Percentiles rank a stretch among this genome's conserved stretches.
Evolutionary conservation across 192 early-diverging fungal genomes (phyloP).

Genomic region (Backusella macrospora): DNA sequence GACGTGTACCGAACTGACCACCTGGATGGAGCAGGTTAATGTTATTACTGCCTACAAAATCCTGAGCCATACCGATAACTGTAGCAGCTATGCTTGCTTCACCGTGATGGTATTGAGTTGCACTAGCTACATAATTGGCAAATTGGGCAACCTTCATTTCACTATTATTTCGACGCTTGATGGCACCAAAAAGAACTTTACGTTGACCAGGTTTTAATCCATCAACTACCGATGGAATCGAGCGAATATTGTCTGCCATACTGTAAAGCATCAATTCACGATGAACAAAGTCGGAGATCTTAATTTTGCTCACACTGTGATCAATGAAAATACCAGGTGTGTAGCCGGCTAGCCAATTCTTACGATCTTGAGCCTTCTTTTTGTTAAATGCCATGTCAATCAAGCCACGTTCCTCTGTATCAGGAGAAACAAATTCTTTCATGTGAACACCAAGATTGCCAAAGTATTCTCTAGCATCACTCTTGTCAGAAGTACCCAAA

Average conservation of each 20-base stretch:
- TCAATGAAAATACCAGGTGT: slow-evolving; percentile 89
- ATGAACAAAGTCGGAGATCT: slow-evolving; percentile 92
- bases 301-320: slow-evolving; percentile 73
- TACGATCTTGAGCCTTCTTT: slow-evolving; percentile 90
- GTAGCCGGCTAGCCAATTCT: slow-evolving; percentile 87
- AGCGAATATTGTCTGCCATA: slow-evolving; percentile 92
- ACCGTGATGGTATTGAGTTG: slow-evolving; percentile 94
- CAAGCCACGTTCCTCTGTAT: slow-evolving; percentile 67
- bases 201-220: slow-evolving; percentile 97
- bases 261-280: slow-evolving; percentile 93
- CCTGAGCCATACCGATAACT: slow-evolving; percentile 92
- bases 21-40: slow-evolving; percentile 79
- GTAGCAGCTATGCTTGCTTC: slow-evolving; percentile 82
- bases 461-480: slow-evolving; percentile 94
- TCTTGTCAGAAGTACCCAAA: slow-evolving; percentile 84
- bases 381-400: slow-evolving; percentile 98
- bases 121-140: slow-evolving; percentile 86
- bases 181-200: slow-evolving; percentile 87
- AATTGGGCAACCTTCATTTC: slow-evolving; percentile 93
- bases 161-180: slow-evolving; percentile 77
- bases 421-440: slow-evolving; percentile 70
- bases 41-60: slow-evolving; percentile 97
- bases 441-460: slow-evolving; percentile 74
- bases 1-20: slow-evolving; percentile 92
- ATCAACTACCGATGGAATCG: slow-evolving; percentile 93